Conservation (phyloP, 768 basidiomycete species). For the Mycena amicta region DNA sequence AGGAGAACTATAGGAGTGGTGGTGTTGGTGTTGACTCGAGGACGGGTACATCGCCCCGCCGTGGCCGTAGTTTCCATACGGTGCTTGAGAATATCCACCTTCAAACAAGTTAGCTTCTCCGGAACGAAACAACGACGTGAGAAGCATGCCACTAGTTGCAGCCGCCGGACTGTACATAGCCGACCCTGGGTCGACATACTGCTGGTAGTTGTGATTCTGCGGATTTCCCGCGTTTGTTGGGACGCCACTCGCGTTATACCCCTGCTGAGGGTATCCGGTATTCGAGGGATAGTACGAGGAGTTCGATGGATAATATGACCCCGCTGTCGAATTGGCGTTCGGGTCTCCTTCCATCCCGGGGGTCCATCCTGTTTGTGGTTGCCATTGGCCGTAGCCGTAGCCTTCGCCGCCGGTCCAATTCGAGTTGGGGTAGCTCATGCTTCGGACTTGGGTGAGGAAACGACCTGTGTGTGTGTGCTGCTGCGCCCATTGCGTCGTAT, state of each 20-base stretch:
- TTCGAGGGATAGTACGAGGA: neutral
- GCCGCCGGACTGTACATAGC: neutral
- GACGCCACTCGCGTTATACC: neutral
- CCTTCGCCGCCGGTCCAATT: neutral
- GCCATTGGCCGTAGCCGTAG: neutral
- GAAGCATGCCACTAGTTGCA: too few relatives aligned
- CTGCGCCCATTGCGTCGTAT: neutral
- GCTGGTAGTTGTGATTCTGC: neutral
- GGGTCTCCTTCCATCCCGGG: neutral
- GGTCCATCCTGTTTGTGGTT: neutral
- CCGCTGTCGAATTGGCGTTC: neutral
- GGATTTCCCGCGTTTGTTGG: neutral
- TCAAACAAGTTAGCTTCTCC: too few relatives aligned
- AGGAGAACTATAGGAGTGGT: neutral
- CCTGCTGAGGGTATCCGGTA: neutral
- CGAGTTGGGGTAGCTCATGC: neutral
- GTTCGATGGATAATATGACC: neutral
- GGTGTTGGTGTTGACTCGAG: neutral
- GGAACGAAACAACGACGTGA: too few relatives aligned
- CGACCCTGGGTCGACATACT: neutral
- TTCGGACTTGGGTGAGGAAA: neutral
- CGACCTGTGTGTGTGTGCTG: neutral
- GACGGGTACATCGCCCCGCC: neutral
- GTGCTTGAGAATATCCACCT: neutral
- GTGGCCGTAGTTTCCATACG: neutral